A percentile compares a stretch with the other conserved stretches of the same genome.
phyloP scores from a whole-genome alignment of 352 stramenopile species.

The Halophytophthora polymorphica region DNA sequence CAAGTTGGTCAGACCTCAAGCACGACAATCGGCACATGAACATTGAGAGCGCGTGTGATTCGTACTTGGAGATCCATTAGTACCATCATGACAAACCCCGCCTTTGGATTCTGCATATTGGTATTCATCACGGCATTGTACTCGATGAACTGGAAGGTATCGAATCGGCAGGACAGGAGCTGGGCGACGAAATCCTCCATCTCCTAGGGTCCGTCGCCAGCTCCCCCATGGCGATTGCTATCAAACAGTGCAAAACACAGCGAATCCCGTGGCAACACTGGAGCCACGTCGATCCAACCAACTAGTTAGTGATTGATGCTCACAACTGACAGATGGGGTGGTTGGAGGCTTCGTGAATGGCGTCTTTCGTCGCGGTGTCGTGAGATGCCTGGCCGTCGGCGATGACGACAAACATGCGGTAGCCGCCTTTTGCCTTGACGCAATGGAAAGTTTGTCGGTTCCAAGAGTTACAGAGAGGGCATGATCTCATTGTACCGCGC shows the following conservation, averaged over 20 bases:
- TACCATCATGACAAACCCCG: slow-evolving; percentile 69
- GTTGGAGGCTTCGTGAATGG: slow-evolving; percentile 71
- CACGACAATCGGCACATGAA: slow-evolving; percentile 31
- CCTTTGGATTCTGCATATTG: slow-evolving; percentile 62
- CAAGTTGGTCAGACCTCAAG: slow-evolving; percentile 7
- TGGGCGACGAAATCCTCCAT: slow-evolving; percentile 77
- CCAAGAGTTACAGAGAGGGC: slow-evolving; percentile 49
- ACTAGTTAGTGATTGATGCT: background rate
- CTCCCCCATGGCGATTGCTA: slow-evolving; percentile 52
- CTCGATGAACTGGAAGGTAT: slow-evolving; percentile 81
- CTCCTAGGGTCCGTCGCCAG: slow-evolving; percentile 77
- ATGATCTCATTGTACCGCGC: slow-evolving; percentile 58
- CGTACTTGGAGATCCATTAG: slow-evolving; percentile 80
- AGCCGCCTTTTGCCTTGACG: slow-evolving; percentile 43
- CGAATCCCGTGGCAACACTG: background rate
- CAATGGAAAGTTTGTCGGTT: slow-evolving; percentile 66
- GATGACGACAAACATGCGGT: slow-evolving; percentile 80
- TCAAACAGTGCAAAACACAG: background rate
- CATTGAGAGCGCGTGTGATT: slow-evolving; percentile 21
- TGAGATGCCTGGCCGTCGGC: slow-evolving; percentile 76
- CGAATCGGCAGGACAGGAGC: slow-evolving; percentile 51
- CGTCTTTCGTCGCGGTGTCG: slow-evolving; percentile 47
- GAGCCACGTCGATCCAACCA: background rate
- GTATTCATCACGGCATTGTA: slow-evolving; percentile 60
- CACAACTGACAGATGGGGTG: slow-evolving; percentile 56